phyloP scores from a whole-genome alignment of 2,329 filamentous ascomycete species.

The Xylaria sp. region DNA sequence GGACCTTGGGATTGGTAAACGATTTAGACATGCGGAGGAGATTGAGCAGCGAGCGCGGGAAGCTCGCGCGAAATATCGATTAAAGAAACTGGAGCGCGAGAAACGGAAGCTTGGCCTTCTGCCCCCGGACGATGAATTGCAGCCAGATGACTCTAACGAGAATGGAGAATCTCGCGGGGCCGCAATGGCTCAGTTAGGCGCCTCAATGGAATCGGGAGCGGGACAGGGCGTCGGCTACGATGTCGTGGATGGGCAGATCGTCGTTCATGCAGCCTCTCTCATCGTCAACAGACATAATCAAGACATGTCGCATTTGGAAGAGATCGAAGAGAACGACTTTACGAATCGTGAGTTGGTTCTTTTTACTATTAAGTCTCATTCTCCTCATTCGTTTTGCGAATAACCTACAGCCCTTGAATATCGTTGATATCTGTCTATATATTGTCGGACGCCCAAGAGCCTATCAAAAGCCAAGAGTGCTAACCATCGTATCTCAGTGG shows the following conservation, averaged over 20 bases:
- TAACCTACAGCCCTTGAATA: not conserved
- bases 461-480: not conserved
- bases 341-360: conserved; percentile 59
- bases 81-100: conserved; percentile 52
- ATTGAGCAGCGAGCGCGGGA: conserved; percentile 73
- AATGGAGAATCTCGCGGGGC: conserved; percentile 41
- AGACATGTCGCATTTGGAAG: conserved; percentile 62
- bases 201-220: conserved; percentile 44
- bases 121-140: conserved; percentile 38
- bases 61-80: conserved; percentile 48
- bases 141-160: conserved; percentile 38
- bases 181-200: conserved; percentile 37
- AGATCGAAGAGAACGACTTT: conserved; percentile 81
- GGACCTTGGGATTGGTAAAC: conserved; percentile 76
- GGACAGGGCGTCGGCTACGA: conserved; percentile 54
- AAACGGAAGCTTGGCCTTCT: conserved; percentile 50
- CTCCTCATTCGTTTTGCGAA: not conserved
- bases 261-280: conserved; percentile 74
- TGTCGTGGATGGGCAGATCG: conserved; percentile 77
- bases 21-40: conserved; percentile 78
- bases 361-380: no score
- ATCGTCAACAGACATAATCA: conserved; percentile 73
- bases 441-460: not conserved
- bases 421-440: not conserved
- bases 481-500: conserved; percentile 27